Evolutionary conservation across 306 rosid genomes (phyloP).

Genomic region (Datisca glomerata): DNA sequence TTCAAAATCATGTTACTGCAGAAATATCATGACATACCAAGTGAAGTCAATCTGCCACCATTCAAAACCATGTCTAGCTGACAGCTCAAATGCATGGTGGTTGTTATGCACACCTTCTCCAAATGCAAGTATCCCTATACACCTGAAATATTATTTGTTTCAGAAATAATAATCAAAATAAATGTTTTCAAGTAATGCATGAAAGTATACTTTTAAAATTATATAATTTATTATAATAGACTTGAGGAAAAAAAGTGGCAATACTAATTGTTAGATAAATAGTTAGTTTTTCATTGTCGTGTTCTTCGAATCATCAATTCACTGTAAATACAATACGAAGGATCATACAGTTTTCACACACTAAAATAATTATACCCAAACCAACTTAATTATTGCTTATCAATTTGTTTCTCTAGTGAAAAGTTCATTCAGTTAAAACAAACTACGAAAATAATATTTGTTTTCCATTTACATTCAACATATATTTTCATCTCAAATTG

Average conservation of each 20-base stretch:
- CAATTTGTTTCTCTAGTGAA: too few relatives aligned
- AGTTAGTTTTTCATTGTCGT: conserved; percentile 57
- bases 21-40: conserved; percentile 39
- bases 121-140: conserved; percentile 46
- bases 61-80: conserved; percentile 57
- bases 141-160: conserved; percentile 18
- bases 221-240: background rate
- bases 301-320: conserved; percentile 79
- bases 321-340: conserved; percentile 72
- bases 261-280: conserved; percentile 68
- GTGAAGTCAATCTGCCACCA: conserved; percentile 73
- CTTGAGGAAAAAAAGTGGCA: conserved; percentile 23
- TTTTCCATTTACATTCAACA: too few relatives aligned
- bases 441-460: too few relatives aligned
- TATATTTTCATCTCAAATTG: too few relatives aligned
- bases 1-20: too few relatives aligned
- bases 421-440: too few relatives aligned
- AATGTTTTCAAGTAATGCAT: background rate
- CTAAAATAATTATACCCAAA: conserved; percentile 39
- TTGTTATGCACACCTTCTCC: conserved; percentile 80
- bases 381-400: too few relatives aligned
- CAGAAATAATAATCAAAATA: too few relatives aligned
- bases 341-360: conserved; percentile 65
- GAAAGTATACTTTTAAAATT: too few relatives aligned
- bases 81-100: conserved; percentile 65